Conservation (phyloP, 2,329 filamentous ascomycete genomes). For the Colletotrichum australisinense region DNA sequence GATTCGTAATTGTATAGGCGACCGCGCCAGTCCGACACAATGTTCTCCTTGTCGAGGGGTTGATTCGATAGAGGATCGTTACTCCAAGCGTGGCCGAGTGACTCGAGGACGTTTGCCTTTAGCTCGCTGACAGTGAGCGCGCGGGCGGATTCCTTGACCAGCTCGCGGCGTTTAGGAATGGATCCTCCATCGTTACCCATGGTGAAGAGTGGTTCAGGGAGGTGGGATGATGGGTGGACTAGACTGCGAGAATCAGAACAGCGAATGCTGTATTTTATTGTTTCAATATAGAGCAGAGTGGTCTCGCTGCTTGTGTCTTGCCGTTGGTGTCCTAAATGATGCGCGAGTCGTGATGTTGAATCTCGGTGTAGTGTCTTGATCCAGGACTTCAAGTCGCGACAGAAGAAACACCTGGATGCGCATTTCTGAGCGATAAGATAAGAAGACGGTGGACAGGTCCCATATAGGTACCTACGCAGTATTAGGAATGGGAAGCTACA, state of each 20-base stretch:
- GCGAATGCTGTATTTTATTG: background rate
- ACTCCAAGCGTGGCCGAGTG: constrained; percentile 86
- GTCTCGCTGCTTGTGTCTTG: background rate
- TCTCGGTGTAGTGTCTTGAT: no score
- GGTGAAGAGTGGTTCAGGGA: constrained; percentile 32
- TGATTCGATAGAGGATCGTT: constrained; percentile 88
- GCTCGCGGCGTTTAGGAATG: constrained; percentile 94
- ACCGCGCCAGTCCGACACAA: constrained; percentile 87
- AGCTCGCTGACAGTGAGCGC: constrained; percentile 85
- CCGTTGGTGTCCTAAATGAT: background rate
- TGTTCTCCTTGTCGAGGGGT: constrained; percentile 73
- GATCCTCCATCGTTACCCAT: constrained; percentile 99
- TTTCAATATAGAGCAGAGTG: background rate
- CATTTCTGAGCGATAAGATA: constrained; percentile 10
- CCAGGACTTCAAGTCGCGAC: background rate
- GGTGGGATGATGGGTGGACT: background rate
- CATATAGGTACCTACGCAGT: background rate
- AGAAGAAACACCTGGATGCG: background rate
- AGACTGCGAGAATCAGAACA: background rate
- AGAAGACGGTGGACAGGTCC: background rate
- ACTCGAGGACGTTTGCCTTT: constrained; percentile 88
- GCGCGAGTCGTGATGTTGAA: background rate
- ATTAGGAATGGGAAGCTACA: constrained; percentile 2
- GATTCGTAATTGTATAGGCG: constrained; percentile 96
- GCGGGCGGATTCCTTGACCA: constrained; percentile 92